phyloP scores from a whole-genome alignment of 2,329 filamentous ascomycete genomes.

The Dissoconium aciculare region DNA sequence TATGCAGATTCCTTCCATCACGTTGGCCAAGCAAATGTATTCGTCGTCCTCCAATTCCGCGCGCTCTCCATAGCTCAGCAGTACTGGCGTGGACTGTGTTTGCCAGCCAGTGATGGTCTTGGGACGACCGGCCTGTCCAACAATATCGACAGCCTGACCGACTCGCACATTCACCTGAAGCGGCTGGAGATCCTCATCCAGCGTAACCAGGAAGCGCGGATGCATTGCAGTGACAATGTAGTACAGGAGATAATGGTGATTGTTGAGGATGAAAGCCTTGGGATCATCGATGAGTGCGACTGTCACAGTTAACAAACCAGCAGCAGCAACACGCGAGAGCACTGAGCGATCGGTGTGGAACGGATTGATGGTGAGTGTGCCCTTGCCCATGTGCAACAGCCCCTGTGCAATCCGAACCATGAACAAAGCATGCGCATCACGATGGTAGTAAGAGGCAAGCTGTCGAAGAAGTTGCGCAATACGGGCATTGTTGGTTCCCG shows the following conservation, averaged over 20 bases:
- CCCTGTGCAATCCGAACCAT: slow-evolving; percentile 99
- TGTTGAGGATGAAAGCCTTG: slow-evolving; percentile 62
- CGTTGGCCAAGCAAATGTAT: slow-evolving; percentile 83
- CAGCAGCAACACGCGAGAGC: slow-evolving; percentile 77
- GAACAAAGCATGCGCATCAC: slow-evolving; percentile 89
- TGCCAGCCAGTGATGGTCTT: slow-evolving; percentile 99
- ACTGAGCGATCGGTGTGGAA: slow-evolving; percentile 98
- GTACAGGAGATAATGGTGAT: slow-evolving; percentile 87
- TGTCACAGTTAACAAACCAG: slow-evolving; percentile 76
- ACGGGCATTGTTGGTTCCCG: slow-evolving; percentile 94
- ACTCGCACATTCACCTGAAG: slow-evolving; percentile 92
- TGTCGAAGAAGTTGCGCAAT: slow-evolving; percentile 87
- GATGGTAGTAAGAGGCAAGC: slow-evolving; percentile 93
- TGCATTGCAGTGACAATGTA: slow-evolving; percentile 95
- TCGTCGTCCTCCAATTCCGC: slow-evolving; percentile 96
- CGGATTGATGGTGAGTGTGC: slow-evolving; percentile 87
- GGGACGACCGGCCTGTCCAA: slow-evolving; percentile 87
- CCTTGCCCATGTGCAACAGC: slow-evolving; percentile 97
- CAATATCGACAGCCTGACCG: slow-evolving; percentile 94
- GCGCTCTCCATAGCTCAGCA: slow-evolving; percentile 85
- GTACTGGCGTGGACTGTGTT: slow-evolving; percentile 95
- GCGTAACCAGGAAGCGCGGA: slow-evolving; percentile 85
- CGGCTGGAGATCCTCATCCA: slow-evolving; percentile 88
- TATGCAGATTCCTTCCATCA: slow-evolving; percentile 87
- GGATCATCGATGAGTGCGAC: slow-evolving; percentile 81